Evolutionary conservation across 2,329 filamentous ascomycete species (phyloP).

Genomic region (Chrysoporthe austroafricana): DNA sequence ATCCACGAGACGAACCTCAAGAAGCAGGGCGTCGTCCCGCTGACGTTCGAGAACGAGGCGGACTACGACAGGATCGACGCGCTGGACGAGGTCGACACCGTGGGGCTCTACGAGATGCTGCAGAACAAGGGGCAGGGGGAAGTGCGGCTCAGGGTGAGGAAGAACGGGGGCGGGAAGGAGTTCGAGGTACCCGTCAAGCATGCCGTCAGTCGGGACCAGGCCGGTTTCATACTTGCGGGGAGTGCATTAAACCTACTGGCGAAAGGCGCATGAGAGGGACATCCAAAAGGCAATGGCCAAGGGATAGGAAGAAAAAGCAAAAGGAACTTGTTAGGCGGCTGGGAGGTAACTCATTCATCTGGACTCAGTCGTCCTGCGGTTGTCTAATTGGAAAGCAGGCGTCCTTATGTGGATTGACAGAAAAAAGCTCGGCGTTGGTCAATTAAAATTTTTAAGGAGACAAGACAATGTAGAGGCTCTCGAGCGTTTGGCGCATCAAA

Average conservation of each 20-base stretch:
- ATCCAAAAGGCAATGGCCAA: not conserved
- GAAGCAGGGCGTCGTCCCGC: slow-evolving; percentile 94
- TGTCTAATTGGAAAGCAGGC: slow-evolving; percentile 21
- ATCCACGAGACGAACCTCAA: slow-evolving; percentile 94
- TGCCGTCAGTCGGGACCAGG: slow-evolving; percentile 87
- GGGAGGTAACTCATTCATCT: not conserved
- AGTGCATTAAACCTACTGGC: slow-evolving; percentile 91
- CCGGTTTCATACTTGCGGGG: slow-evolving; percentile 87
- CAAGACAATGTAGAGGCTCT: slow-evolving; percentile 15
- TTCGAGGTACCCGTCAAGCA: slow-evolving; percentile 79
- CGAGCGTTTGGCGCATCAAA: not conserved
- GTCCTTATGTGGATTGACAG: slow-evolving; percentile 2
- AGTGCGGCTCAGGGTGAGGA: slow-evolving; percentile 69
- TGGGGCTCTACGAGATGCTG: slow-evolving; percentile 83
- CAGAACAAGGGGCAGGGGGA: slow-evolving; percentile 76
- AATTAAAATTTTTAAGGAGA: not conserved
- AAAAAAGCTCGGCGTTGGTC: slow-evolving; percentile 14
- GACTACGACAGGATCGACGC: slow-evolving; percentile 87
- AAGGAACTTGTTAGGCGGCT: not conserved
- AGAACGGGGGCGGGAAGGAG: slow-evolving; percentile 64
- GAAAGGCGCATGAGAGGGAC: slow-evolving; percentile 44
- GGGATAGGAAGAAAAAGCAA: not conserved
- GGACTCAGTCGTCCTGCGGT: not conserved
- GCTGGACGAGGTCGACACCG: slow-evolving; percentile 80
- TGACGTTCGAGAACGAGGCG: slow-evolving; percentile 85